These are phyloP conservation scores for Pichia sp. DNA, from an alignment of 1,139 yeast genomes.

Conservation along the genomic window DNA sequence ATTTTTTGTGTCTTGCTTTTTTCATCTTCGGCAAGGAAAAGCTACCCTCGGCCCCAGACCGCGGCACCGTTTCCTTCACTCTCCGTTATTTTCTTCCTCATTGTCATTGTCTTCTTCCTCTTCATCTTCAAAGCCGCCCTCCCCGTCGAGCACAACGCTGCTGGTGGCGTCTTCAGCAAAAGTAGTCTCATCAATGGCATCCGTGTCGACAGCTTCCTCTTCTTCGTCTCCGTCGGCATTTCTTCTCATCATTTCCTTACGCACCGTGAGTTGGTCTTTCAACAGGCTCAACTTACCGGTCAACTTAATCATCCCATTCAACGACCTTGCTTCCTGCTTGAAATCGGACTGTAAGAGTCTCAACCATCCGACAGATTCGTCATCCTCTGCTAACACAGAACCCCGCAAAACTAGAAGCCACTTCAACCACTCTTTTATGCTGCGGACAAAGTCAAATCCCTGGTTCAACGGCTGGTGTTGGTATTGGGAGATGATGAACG, in stretches of 20 bases:
- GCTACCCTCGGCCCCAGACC: background rate
- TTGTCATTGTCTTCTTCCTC: conserved; percentile 18
- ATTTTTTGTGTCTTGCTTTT: background rate
- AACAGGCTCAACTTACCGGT: conserved; percentile 78
- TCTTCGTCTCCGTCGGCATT: conserved; percentile 22
- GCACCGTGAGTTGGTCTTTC: conserved; percentile 63
- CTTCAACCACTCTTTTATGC: conserved; percentile 43
- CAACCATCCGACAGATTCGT: conserved; percentile 34
- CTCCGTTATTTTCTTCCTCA: conserved; percentile 6
- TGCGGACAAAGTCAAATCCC: conserved; percentile 35
- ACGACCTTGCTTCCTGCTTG: conserved; percentile 33
- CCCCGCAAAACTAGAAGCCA: conserved; percentile 48
- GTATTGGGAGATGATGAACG: conserved; percentile 33
- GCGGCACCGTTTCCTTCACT: conserved; percentile 4
- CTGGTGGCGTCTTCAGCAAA: conserved; percentile 5
- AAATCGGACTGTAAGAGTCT: conserved; percentile 33
- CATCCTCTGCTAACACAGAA: conserved; percentile 36
- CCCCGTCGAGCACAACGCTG: conserved; percentile 33
- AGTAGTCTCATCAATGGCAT: conserved; percentile 2
- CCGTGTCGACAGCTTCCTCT: conserved; percentile 15
- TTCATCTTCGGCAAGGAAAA: background rate
- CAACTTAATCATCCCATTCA: conserved; percentile 75
- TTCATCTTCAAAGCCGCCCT: conserved; percentile 23
- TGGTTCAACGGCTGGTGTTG: conserved; percentile 6
- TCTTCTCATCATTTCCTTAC: conserved; percentile 41